phyloP scores from a whole-genome alignment of 768 basidiomycete genomes.

The Chlorophyllum brunneum region DNA sequence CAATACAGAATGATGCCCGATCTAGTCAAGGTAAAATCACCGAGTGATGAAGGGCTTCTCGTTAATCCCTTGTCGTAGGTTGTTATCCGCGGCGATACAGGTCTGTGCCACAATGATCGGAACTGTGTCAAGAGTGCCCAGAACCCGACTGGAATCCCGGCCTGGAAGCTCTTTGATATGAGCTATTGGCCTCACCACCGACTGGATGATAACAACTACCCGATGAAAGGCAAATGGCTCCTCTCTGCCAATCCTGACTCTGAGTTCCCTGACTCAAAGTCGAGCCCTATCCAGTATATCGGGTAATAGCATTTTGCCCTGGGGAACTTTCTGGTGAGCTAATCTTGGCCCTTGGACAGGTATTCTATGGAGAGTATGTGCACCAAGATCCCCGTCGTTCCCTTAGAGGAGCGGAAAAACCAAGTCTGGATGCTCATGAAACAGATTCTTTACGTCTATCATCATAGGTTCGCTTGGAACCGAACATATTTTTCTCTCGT shows the following conservation, averaged over 20 bases:
- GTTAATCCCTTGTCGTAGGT: conserved; percentile 16
- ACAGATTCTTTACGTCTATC: conserved; percentile 23
- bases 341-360: conserved; percentile 14
- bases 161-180: conserved; percentile 33
- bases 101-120: conserved; percentile 22
- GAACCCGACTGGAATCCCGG: conserved; percentile 31
- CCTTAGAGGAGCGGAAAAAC: conserved; percentile 21
- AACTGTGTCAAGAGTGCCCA: conserved; percentile 23
- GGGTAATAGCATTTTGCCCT: conserved; percentile 12
- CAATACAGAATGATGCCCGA: conserved; percentile 29
- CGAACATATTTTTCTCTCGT: conserved; percentile 20
- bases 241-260: conserved; percentile 27
- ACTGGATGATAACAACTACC: background rate
- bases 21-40: conserved; percentile 24
- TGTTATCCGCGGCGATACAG: conserved; percentile 23
- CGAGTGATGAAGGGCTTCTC: background rate
- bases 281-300: conserved; percentile 22
- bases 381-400: conserved; percentile 18
- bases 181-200: conserved; percentile 20
- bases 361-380: conserved; percentile 31
- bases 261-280: conserved; percentile 10
- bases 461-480: conserved; percentile 24
- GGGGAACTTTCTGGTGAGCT: conserved; percentile 12
- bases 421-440: conserved; percentile 29
- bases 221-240: conserved; percentile 28